phyloP scores from a whole-genome alignment of 768 basidiomycete species.

The Dioszegia aurantiaca region DNA sequence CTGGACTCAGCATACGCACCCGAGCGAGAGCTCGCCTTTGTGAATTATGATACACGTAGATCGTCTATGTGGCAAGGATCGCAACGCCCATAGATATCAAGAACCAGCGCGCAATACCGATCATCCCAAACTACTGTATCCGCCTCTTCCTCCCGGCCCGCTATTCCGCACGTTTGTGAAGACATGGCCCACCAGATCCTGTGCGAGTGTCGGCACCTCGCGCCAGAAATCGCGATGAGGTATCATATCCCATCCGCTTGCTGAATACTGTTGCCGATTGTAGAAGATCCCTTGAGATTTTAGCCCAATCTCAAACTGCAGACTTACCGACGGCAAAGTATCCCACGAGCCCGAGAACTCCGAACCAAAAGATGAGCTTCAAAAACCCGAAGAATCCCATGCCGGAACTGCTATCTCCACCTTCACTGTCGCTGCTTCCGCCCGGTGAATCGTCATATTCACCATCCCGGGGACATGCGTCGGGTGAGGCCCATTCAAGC shows the following conservation, averaged over 20 bases:
- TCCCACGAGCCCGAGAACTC: constrained; percentile 31
- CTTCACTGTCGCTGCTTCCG: not conserved
- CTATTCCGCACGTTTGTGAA: constrained; percentile 41
- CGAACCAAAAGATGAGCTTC: constrained; percentile 47
- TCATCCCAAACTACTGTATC: constrained; percentile 43
- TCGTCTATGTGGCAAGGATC: not conserved
- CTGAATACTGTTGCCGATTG: constrained; percentile 53
- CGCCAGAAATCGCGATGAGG: constrained; percentile 53
- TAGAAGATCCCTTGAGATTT: constrained; percentile 49
- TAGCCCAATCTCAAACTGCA: not conserved
- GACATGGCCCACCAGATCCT: constrained; percentile 45
- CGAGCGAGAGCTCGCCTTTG: too few relatives aligned
- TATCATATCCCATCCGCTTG: constrained; percentile 50
- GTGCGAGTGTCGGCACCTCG: constrained; percentile 39
- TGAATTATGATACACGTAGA: too few relatives aligned
- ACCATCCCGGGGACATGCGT: constrained; percentile 42
- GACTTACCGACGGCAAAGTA: constrained; percentile 49
- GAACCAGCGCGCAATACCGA: not conserved
- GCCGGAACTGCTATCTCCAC: constrained; percentile 17
- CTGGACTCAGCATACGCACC: too few relatives aligned
- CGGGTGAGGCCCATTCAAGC: constrained; percentile 45
- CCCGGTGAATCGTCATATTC: not conserved
- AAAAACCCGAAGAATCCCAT: constrained; percentile 47
- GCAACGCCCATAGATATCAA: too few relatives aligned
- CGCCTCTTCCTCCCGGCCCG: constrained; percentile 30